A percentile compares a stretch with the other conserved stretches of the same genome.
These are phyloP conservation scores for Capronia coronata DNA, from an alignment of 2,329 filamentous ascomycete genomes.

Conservation along the genomic window DNA sequence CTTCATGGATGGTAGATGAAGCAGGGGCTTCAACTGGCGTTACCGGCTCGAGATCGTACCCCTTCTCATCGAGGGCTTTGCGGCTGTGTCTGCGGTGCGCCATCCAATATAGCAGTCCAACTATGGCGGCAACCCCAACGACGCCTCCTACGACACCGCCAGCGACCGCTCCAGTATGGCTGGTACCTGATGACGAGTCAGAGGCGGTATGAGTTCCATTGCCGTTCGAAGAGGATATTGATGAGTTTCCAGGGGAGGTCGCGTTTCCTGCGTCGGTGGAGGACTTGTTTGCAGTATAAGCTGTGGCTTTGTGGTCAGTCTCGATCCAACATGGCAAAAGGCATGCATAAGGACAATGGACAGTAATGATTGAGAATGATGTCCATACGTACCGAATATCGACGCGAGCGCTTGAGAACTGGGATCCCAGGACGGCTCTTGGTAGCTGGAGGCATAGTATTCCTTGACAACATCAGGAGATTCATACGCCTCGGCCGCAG, in stretches of 20 bases:
- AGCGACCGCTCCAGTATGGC: conserved; percentile 6
- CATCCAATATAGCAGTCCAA: conserved; percentile 1
- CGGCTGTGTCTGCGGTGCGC: conserved; percentile 1
- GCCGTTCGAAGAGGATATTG: background rate
- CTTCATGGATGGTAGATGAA: conserved; percentile 1
- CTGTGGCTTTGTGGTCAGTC: background rate
- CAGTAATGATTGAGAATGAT: background rate
- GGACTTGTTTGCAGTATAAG: conserved; percentile 4
- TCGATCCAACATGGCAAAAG: too few species aligned
- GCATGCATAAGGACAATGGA: background rate
- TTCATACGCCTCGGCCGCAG: conserved; percentile 34
- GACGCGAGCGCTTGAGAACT: conserved; percentile 1
- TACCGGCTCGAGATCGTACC: background rate
- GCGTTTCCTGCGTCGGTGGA: background rate
- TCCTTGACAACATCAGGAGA: conserved; percentile 29
- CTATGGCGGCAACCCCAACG: conserved; percentile 8
- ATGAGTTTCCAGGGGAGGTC: background rate
- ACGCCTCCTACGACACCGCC: conserved; percentile 21
- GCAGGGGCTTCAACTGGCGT: background rate
- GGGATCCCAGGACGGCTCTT: conserved; percentile 13
- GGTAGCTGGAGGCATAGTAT: conserved; percentile 31
- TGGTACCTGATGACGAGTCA: background rate
- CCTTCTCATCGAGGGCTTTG: background rate
- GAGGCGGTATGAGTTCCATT: too few species aligned
- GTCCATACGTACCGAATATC: conserved; percentile 8